Percentiles rank a stretch among this genome's conserved stretches.
Evolutionary conservation across 768 basidiomycete species (phyloP).

Genomic region (Candolleomyces eurysporus): DNA sequence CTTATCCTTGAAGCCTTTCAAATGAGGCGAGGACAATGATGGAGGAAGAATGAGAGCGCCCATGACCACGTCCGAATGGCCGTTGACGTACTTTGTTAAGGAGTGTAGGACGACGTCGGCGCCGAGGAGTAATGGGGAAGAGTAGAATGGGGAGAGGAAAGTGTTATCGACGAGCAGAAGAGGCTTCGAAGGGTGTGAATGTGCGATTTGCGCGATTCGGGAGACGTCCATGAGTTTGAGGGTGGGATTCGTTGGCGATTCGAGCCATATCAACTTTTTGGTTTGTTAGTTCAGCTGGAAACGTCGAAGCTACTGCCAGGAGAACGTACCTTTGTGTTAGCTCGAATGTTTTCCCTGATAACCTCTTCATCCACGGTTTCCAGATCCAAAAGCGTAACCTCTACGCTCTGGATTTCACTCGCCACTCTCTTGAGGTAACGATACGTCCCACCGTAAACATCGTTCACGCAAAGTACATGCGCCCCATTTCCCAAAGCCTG

Average conservation of each 20-base stretch:
- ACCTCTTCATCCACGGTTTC: slow-evolving; percentile 62
- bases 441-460: slow-evolving; percentile 93
- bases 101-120: slow-evolving; percentile 87
- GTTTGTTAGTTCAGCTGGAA: neutral
- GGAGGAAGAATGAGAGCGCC: slow-evolving; percentile 73
- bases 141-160: slow-evolving; percentile 90
- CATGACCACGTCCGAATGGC: slow-evolving; percentile 92
- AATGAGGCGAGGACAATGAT: neutral
- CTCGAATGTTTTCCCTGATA: slow-evolving; percentile 42
- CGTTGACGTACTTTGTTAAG: slow-evolving; percentile 90
- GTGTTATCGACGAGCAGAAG: slow-evolving; percentile 92
- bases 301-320: neutral
- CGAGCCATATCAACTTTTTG: slow-evolving; percentile 85
- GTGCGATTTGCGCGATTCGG: slow-evolving; percentile 64
- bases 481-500: slow-evolving; percentile 74
- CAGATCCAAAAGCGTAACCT: slow-evolving; percentile 79
- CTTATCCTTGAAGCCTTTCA: slow-evolving; percentile 22
- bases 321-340: slow-evolving; percentile 72
- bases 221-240: slow-evolving; percentile 82
- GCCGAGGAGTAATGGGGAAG: slow-evolving; percentile 78
- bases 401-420: slow-evolving; percentile 57
- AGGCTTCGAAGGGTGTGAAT: slow-evolving; percentile 60
- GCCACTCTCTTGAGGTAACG: slow-evolving; percentile 75
- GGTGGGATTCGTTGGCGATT: slow-evolving; percentile 93
- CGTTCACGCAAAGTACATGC: slow-evolving; percentile 86